Base-by-base conservation (phyloP, 139 green algal genomes). In the Zygnema cylindricum region DNA sequence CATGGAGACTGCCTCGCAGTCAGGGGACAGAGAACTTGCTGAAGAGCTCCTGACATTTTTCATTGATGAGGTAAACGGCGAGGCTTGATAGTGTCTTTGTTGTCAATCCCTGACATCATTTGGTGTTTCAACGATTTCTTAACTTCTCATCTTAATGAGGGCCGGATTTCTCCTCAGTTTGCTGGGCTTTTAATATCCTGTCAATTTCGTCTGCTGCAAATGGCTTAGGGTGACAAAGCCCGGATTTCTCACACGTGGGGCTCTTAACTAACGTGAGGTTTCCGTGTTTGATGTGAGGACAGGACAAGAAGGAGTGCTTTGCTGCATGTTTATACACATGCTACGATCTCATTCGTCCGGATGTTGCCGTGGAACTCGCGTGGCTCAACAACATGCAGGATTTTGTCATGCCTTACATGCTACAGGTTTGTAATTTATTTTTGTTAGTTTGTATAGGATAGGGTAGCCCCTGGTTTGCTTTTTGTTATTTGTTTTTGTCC, bases 291-390 rank as follows among this genome's bases (percentile, higher is more conserved):
- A 35, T 25, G 25, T 30, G 25, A 35, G 57, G 30, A 30, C 57
- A 92, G 84, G 87, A 85, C 38, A 95, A 97, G 82, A 93, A 96
- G 82, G 96, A 99, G 92, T 99, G 97, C 95, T 99, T 99, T 89
- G 96, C 98, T 21, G 96, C 97, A n/a, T 95, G 89, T 85, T 92
- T 99, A 42, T 99, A 96, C 95, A 98, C 95, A 32, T 99, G 97
- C 94, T 99, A 98, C 94, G 96, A 99, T 82, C 96, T 99, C 40
- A 92, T 99, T 82, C 94, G 94, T 91, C 95, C 96, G 0, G 97
- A 99, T 86, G 93, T 98, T 21, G 97, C 96, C 42, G 88, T 99
- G 85, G 97, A 99, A 94, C 93, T 98, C 55, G 96, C 97, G 22
- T 99, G 98, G 98, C 93, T 95, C 91, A 95, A 99, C 94, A 95